phyloP scores from a whole-genome alignment of 2,329 filamentous ascomycete species.

The Penicillium vulpinum region DNA sequence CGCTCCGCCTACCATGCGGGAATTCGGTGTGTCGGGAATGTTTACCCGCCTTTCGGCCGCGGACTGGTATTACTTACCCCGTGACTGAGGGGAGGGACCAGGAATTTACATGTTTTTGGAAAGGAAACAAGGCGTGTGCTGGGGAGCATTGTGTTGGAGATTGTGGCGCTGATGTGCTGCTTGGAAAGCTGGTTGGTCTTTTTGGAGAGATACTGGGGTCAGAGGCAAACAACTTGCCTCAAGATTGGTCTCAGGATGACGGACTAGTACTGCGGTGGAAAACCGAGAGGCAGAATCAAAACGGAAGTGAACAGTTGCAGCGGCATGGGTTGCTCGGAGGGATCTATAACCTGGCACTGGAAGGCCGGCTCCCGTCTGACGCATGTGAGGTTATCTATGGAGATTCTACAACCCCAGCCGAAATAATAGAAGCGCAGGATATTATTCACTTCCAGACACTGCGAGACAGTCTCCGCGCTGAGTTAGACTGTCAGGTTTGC shows the following conservation, averaged over 20 bases:
- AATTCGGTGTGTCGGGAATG: constrained; percentile 74
- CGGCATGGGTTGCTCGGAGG: constrained; percentile 52
- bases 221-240: constrained; percentile 2
- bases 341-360: constrained; percentile 65
- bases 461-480: constrained; percentile 62
- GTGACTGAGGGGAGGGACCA: constrained; percentile 64
- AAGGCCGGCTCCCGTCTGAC: constrained; percentile 59
- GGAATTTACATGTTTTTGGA: constrained; percentile 71
- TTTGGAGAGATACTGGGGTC: constrained; percentile 45
- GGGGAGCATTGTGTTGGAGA: constrained; percentile 75
- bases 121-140: constrained; percentile 52
- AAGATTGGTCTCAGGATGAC: constrained; percentile 28
- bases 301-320: constrained; percentile 8
- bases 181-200: constrained; percentile 68
- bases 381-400: constrained; percentile 56
- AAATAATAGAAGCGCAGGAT: constrained; percentile 15
- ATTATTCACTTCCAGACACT: constrained; percentile 52
- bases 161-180: constrained; percentile 72
- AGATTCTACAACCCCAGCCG: constrained; percentile 20
- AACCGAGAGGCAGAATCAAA: constrained; percentile 9
- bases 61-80: constrained; percentile 76
- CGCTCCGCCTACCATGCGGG: constrained; percentile 79
- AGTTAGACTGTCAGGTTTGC: constrained; percentile 87
- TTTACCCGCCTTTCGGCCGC: constrained; percentile 64
- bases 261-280: constrained; percentile 34